A percentile compares a stretch with the other conserved stretches of the same genome.
Evolutionary conservation across 768 basidiomycete species (phyloP).

Genomic region (Pulveroboletus sp.): DNA sequence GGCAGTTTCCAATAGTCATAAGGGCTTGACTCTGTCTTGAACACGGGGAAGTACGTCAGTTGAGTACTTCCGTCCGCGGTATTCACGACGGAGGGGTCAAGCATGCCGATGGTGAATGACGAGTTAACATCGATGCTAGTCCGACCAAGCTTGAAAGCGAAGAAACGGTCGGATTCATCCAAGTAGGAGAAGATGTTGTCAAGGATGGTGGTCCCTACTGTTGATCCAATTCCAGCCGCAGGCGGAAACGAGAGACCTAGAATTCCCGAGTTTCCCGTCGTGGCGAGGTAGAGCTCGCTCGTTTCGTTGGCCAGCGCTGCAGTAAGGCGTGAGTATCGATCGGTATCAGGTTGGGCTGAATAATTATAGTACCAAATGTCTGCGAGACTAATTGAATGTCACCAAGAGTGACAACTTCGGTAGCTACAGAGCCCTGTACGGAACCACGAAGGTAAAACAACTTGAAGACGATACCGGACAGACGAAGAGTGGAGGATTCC

Average conservation of each 20-base stretch:
- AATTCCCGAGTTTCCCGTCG: conserved; percentile 50
- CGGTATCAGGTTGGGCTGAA: neutral
- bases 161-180: conserved; percentile 39
- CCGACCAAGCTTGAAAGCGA: conserved; percentile 47
- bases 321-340: neutral
- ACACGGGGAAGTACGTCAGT: conserved; percentile 39
- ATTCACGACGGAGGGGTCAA: conserved; percentile 33
- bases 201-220: conserved; percentile 41
- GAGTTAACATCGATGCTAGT: conserved; percentile 27
- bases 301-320: conserved; percentile 46
- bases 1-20: conserved; percentile 61
- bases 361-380: conserved; percentile 37
- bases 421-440: conserved; percentile 48
- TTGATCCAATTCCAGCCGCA: conserved; percentile 42
- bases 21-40: conserved; percentile 27
- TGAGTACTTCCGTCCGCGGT: conserved; percentile 27
- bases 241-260: conserved; percentile 50
- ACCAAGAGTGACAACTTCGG: conserved; percentile 45
- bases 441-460: conserved; percentile 50
- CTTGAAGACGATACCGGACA: conserved; percentile 36
- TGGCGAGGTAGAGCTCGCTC: conserved; percentile 38
- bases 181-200: conserved; percentile 45
- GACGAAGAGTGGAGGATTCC: conserved; percentile 26
- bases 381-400: conserved; percentile 43
- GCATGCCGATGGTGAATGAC: conserved; percentile 48